Conservation (phyloP, 306 rosid genomes). For the Arachis hypogaea region DNA sequence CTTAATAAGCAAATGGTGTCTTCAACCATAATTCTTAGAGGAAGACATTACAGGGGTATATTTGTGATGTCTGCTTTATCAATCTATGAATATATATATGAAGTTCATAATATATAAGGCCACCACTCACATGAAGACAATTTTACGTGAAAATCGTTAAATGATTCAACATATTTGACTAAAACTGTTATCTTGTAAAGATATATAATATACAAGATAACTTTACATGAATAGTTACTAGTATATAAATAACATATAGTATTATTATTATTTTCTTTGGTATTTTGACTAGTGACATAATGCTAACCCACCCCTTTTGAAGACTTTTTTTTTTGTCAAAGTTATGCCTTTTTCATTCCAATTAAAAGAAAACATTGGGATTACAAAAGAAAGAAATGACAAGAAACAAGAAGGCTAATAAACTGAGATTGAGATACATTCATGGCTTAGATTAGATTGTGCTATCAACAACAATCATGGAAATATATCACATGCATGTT, state of each 20-base stretch:
- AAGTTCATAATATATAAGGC: conserved; percentile 34
- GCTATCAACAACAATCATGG: conserved; percentile 47
- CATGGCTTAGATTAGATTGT: conserved; percentile 15
- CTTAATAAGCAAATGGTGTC: conserved; percentile 38
- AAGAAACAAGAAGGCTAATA: conserved; percentile 41
- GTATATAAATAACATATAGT: too few species aligned
- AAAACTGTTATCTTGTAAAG: too few species aligned
- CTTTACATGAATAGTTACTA: too few species aligned
- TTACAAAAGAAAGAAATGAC: conserved; percentile 45
- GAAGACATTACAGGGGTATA: conserved; percentile 28
- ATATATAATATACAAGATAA: too few species aligned
- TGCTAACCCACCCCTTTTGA: conserved; percentile 54
- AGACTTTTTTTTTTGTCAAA: conserved; percentile 69
- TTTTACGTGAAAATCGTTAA: too few species aligned
- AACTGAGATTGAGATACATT: conserved; percentile 34
- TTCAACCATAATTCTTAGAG: conserved; percentile 37
- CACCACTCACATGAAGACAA: too few species aligned
- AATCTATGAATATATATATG: conserved; percentile 42
- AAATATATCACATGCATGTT: conserved; percentile 40
- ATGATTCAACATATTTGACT: too few species aligned
- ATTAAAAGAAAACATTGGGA: conserved; percentile 64
- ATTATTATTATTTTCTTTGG: conserved; percentile 16
- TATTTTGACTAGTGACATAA: conserved; percentile 47
- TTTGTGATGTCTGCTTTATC: conserved; percentile 43
- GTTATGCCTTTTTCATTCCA: conserved; percentile 74